Conservation (phyloP, 805 yeast species). For the Starmera caribaea region DNA sequence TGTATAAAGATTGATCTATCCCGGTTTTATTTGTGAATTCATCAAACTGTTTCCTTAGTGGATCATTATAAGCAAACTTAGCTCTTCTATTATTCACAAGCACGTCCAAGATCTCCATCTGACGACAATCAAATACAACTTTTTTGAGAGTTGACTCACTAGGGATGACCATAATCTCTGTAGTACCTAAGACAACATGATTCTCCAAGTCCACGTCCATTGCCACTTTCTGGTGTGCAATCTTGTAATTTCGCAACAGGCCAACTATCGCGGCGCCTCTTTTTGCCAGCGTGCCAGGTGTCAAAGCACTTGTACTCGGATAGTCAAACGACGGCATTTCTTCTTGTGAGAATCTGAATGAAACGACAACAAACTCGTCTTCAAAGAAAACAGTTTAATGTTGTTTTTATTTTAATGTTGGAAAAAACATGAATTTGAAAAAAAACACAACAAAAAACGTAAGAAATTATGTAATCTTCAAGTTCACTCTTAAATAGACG, state of each 20-base stretch:
- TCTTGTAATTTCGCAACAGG: constrained; percentile 34
- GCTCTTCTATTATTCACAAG: constrained; percentile 54
- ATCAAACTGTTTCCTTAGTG: constrained; percentile 28
- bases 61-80: constrained; percentile 47
- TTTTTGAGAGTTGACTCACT: constrained; percentile 44
- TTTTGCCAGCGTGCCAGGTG: not conserved
- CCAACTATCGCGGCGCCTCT: not conserved
- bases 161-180: constrained; percentile 79
- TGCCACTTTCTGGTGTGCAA: constrained; percentile 78
- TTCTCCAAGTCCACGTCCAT: constrained; percentile 72
- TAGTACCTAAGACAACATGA: constrained; percentile 53
- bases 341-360: no score
- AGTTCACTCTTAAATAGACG: no score
- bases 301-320: constrained; percentile 6
- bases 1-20: constrained; percentile 1
- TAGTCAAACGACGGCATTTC: constrained; percentile 12
- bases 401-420: no score
- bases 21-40: constrained; percentile 20
- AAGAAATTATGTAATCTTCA: no score
- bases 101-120: constrained; percentile 54
- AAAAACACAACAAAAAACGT: no score
- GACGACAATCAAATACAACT: constrained; percentile 73
- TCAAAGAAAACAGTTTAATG: no score
- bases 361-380: no score
- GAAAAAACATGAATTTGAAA: no score